Percentiles rank a stretch among this genome's conserved stretches.
phyloP scores from a whole-genome alignment of 2,329 filamentous ascomycete genomes.

The Sporothrix inflata region DNA sequence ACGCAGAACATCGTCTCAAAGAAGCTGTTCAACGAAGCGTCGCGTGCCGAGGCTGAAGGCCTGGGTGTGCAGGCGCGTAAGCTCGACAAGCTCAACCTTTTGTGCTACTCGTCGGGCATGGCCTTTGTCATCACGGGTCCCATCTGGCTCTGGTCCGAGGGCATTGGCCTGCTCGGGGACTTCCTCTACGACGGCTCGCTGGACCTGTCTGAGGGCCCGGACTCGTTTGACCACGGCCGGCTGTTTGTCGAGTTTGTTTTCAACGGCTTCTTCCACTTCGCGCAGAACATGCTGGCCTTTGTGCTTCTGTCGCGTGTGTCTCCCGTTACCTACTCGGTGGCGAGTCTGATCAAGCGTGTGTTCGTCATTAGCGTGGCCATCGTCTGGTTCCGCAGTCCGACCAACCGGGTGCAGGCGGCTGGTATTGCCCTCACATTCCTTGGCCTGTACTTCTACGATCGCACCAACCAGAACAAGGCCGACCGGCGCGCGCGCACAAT shows the following conservation, averaged over 20 bases:
- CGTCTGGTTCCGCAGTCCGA: conserved; percentile 91
- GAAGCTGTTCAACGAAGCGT: conserved; percentile 93
- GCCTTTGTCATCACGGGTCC: conserved; percentile 87
- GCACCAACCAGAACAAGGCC: conserved; percentile 85
- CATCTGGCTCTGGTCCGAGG: conserved; percentile 93
- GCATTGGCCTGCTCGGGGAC: conserved; percentile 74
- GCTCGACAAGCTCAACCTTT: conserved; percentile 92
- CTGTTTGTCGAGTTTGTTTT: conserved; percentile 86
- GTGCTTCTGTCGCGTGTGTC: conserved; percentile 89
- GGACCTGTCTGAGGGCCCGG: conserved; percentile 59
- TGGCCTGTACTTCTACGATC: conserved; percentile 93
- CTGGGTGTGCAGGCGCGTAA: conserved; percentile 68
- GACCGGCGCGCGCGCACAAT: conserved; percentile 78
- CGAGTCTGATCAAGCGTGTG: conserved; percentile 93
- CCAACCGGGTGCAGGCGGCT: conserved; percentile 77
- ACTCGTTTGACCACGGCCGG: conserved; percentile 76
- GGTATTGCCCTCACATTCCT: conserved; percentile 89
- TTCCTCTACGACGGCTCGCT: conserved; percentile 81
- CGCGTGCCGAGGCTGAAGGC: conserved; percentile 78
- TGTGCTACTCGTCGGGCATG: conserved; percentile 95
- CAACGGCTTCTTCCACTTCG: conserved; percentile 96
- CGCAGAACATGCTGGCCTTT: conserved; percentile 94
- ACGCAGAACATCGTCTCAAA: conserved; percentile 99
- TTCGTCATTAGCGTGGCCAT: conserved; percentile 96
- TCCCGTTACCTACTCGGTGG: conserved; percentile 95